These are phyloP conservation scores for Solanum pimpinellifolium DNA, from an alignment of 257 asterid genomes.

Conservation along the genomic window DNA sequence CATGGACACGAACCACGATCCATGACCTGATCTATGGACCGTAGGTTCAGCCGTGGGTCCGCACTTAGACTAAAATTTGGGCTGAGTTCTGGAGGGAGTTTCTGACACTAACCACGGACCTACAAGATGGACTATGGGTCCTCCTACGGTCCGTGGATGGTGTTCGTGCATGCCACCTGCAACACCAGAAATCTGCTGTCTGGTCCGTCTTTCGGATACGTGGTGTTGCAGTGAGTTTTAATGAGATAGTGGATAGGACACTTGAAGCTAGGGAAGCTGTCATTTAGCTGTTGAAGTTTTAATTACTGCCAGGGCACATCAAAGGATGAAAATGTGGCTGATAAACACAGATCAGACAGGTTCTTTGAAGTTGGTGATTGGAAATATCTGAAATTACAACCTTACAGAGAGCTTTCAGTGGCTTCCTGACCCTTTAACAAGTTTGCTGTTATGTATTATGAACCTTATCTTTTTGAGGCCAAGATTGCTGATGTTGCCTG, in stretches of 20 bases:
- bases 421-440: neutral
- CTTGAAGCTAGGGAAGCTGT: neutral
- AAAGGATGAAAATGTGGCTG: neutral
- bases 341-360: neutral
- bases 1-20: too few species aligned
- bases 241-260: neutral
- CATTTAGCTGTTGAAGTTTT: neutral
- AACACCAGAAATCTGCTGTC: too few species aligned
- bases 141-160: too few species aligned
- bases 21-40: too few species aligned
- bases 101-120: too few species aligned
- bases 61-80: too few species aligned
- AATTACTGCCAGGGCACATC: neutral
- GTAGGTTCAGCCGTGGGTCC: too few species aligned
- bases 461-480: neutral
- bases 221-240: neutral
- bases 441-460: neutral
- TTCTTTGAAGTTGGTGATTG: neutral
- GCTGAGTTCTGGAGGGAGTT: too few species aligned
- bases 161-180: too few species aligned
- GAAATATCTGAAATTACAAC: neutral
- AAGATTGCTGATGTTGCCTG: neutral
- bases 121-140: too few species aligned
- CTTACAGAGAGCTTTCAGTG: neutral
- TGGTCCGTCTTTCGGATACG: too few species aligned